A percentile compares a stretch with the other conserved stretches of the same genome.
Conservation (phyloP, 1,284 basidiomycete species). For the Fistulinella staudtii region DNA sequence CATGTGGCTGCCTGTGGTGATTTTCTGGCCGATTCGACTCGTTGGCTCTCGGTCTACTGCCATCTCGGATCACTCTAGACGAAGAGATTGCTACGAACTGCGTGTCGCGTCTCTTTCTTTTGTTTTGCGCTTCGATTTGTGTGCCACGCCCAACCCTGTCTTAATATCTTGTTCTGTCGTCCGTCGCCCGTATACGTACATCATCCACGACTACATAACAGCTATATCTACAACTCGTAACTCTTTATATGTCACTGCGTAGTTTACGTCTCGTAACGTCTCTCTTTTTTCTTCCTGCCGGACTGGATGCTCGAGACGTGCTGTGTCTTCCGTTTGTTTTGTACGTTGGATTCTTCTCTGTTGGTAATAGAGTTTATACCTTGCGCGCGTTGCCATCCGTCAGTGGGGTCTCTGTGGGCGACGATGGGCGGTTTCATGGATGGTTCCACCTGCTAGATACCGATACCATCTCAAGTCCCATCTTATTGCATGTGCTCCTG, state of each 20-base stretch:
- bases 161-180: slow-evolving; percentile 23
- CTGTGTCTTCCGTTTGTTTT: not conserved
- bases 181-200: slow-evolving; percentile 21
- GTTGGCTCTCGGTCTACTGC: slow-evolving; percentile 3
- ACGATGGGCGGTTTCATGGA: too few species aligned
- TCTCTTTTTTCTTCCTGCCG: not conserved
- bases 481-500: too few species aligned
- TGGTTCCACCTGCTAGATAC: too few species aligned
- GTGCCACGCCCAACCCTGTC: slow-evolving; percentile 11
- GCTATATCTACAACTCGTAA: slow-evolving; percentile 23
- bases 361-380: too few species aligned
- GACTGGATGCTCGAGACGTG: slow-evolving; percentile 3
- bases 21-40: not conserved
- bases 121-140: not conserved
- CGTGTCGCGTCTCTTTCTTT: not conserved
- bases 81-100: slow-evolving; percentile 16
- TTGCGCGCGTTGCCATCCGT: too few species aligned
- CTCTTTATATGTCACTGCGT: slow-evolving; percentile 24
- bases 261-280: slow-evolving; percentile 13
- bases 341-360: not conserved
- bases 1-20: not conserved
- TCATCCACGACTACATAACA: slow-evolving; percentile 6
- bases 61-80: slow-evolving; percentile 14
- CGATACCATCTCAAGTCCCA: too few species aligned
- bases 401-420: too few species aligned